Percentiles rank a stretch among this genome's conserved stretches.
phyloP scores from a whole-genome alignment of 176 grass and related monocot genomes.

The Oryza meyeriana region DNA sequence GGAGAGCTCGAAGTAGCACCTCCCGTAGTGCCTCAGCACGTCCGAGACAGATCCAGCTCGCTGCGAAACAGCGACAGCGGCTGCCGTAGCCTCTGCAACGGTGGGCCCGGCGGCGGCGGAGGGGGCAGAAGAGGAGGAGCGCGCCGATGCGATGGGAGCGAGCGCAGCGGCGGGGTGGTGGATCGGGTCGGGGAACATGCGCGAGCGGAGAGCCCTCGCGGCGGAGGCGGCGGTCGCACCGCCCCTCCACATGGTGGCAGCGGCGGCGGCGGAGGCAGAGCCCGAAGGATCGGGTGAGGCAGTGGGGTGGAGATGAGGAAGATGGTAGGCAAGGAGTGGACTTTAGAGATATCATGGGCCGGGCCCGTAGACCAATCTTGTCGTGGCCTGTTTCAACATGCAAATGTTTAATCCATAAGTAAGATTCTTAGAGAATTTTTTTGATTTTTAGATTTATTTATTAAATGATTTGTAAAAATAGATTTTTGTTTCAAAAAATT shows the following conservation, averaged over 20 bases:
- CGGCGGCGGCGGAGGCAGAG: not conserved
- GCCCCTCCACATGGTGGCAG: conserved; percentile 56
- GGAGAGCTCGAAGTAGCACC: conserved; percentile 92
- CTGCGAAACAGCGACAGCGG: conserved; percentile 29
- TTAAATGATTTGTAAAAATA: too few relatives aligned
- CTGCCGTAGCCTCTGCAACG: conserved; percentile 33
- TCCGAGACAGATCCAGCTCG: conserved; percentile 42
- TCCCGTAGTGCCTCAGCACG: conserved; percentile 54
- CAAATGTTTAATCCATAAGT: too few relatives aligned
- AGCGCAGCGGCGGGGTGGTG: not conserved
- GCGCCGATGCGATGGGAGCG: conserved; percentile 1
- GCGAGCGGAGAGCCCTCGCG: conserved; percentile 39
- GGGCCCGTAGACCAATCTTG: too few relatives aligned
- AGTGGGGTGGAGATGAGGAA: not conserved
- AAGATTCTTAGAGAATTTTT: too few relatives aligned
- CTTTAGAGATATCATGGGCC: not conserved
- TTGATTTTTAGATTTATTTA: too few relatives aligned
- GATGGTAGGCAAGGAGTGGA: not conserved
- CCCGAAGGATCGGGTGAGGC: not conserved
- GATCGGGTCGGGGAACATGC: conserved; percentile 7
- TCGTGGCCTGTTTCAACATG: too few relatives aligned
- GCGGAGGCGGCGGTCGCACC: conserved; percentile 22
- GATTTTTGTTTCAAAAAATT: too few relatives aligned
- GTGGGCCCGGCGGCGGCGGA: conserved; percentile 5
- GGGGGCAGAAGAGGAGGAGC: conserved; percentile 14